phyloP scores from a whole-genome alignment of 2,329 filamentous ascomycete species.

The Chlorencoelia australis region DNA sequence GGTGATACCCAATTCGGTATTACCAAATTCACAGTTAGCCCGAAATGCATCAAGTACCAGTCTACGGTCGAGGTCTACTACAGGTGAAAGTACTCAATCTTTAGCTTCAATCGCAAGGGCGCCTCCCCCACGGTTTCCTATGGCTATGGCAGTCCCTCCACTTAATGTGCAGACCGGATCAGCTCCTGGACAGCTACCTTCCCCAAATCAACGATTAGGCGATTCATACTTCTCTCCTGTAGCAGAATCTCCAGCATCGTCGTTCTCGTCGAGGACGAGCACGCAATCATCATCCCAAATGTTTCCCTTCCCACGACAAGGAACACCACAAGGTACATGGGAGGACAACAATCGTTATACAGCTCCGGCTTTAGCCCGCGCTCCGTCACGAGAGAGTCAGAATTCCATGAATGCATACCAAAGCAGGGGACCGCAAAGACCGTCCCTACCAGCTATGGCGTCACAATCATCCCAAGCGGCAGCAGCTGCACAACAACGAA shows the following conservation, averaged over 20 bases:
- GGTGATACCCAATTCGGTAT: constrained; percentile 10
- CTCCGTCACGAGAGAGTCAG: constrained; percentile 66
- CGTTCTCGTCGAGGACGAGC: constrained; percentile 54
- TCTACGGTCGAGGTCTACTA: constrained; percentile 66
- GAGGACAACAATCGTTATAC: constrained; percentile 75
- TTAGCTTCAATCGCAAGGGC: constrained; percentile 46
- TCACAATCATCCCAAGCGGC: constrained; percentile 39
- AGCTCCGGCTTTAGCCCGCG: constrained; percentile 74
- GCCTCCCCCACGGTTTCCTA: constrained; percentile 62
- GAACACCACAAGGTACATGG: constrained; percentile 57
- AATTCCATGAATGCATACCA: constrained; percentile 49
- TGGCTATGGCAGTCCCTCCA: constrained; percentile 42
- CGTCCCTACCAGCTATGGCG: constrained; percentile 67
- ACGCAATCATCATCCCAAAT: constrained; percentile 54
- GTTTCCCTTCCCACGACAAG: constrained; percentile 71
- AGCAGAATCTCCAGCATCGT: constrained; percentile 67
- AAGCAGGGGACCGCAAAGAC: constrained; percentile 60
- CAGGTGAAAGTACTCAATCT: constrained; percentile 56
- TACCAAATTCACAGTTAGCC: constrained; percentile 42
- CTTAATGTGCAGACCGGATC: constrained; percentile 66
- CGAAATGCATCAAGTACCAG: constrained; percentile 67
- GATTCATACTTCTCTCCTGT: constrained; percentile 93
- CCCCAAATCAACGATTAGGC: constrained; percentile 23
- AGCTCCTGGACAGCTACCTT: constrained; percentile 30
- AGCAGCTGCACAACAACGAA: constrained; percentile 48